phyloP scores from a whole-genome alignment of 2,329 filamentous ascomycete genomes.

The Graphilbum sp. region DNA sequence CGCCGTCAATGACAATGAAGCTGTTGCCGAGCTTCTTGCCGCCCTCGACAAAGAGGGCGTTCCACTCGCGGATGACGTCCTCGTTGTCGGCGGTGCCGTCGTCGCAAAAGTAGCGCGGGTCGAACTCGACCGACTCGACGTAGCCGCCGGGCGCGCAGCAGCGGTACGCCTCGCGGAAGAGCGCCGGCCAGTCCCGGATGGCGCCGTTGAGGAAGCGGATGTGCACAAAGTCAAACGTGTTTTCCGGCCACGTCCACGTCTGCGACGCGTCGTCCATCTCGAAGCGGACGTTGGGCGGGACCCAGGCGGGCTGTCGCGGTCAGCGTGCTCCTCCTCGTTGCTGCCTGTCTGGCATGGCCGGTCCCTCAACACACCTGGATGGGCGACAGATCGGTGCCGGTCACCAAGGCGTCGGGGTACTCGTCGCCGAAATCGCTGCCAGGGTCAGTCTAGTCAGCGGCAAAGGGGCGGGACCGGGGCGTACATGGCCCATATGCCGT shows the following conservation, averaged over 20 bases:
- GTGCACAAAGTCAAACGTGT: constrained; percentile 32
- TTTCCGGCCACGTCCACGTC: constrained; percentile 28
- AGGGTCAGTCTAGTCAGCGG: background rate
- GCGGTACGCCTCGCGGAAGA: constrained; percentile 26
- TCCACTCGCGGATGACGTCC: constrained; percentile 23
- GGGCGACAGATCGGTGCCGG: constrained; percentile 38
- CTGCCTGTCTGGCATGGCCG: too few relatives aligned
- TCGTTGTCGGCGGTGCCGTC: constrained; percentile 21
- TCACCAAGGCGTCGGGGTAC: constrained; percentile 25
- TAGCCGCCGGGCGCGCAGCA: constrained; percentile 33
- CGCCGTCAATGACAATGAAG: constrained; percentile 1
- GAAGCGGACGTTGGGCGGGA: constrained; percentile 42
- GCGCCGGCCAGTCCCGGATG: constrained; percentile 20
- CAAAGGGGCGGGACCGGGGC: background rate
- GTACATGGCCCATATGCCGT: constrained; percentile 2
- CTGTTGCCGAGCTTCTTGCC: constrained; percentile 2
- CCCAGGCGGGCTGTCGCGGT: constrained; percentile 36
- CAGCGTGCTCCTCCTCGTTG: too few relatives aligned
- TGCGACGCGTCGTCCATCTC: constrained; percentile 34
- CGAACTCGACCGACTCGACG: constrained; percentile 31
- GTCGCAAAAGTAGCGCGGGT: constrained; percentile 23
- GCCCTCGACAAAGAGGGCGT: constrained; percentile 5
- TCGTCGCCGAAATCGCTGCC: constrained; percentile 30
- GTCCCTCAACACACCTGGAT: too few relatives aligned
- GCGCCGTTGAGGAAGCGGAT: constrained; percentile 28